Evolutionary conservation across 768 basidiomycete species (phyloP).

Genomic region (Tylopilus balloui): DNA sequence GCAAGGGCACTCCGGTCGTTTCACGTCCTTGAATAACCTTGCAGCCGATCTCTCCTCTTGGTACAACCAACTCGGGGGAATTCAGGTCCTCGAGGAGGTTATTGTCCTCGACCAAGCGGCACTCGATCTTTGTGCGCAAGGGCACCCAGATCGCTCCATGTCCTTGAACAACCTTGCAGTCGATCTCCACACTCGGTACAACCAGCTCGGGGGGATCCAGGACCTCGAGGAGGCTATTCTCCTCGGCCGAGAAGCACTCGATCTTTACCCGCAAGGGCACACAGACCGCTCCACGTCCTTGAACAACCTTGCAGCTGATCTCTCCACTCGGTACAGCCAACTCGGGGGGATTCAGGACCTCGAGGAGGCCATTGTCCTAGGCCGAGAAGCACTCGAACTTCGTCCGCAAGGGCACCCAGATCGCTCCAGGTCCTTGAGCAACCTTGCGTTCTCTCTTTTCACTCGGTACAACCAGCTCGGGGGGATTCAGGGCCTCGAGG

Average conservation of each 20-base stretch:
- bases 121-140: not conserved
- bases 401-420: not conserved
- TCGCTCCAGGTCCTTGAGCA: not conserved
- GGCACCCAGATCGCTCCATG: not conserved
- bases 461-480: not conserved
- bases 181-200: not conserved
- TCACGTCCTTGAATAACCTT: not conserved
- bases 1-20: not conserved
- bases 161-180: not conserved
- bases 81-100: not conserved
- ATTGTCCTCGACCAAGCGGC: not conserved
- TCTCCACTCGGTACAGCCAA: not conserved
- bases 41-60: not conserved
- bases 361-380: not conserved
- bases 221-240: too few species aligned
- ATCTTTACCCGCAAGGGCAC: not conserved
- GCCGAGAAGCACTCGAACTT: not conserved
- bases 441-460: not conserved
- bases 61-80: not conserved
- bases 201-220: not conserved
- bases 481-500: too few species aligned
- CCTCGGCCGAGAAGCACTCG: not conserved
- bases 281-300: not conserved
- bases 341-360: not conserved
- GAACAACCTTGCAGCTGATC: not conserved